These are phyloP conservation scores for Cyclocybe cylindracea DNA, from an alignment of 768 basidiomycete genomes.

Conservation along the genomic window DNA sequence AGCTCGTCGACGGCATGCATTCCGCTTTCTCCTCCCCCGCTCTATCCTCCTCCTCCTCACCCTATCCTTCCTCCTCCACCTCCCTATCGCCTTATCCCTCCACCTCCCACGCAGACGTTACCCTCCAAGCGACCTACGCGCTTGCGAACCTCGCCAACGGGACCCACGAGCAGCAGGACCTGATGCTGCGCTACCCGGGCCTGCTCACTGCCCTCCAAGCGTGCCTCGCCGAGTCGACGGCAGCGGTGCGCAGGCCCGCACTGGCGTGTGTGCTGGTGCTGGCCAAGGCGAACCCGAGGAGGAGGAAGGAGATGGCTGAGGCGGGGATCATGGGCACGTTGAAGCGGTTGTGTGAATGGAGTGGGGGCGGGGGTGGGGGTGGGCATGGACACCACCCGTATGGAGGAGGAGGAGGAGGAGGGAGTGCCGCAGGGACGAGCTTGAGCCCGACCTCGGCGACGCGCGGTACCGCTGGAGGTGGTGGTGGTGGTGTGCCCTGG, in stretches of 20 bases:
- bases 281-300: slow-evolving; percentile 39
- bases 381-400: slow-evolving; percentile 10
- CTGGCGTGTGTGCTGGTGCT: slow-evolving; percentile 62
- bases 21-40: slow-evolving; percentile 55
- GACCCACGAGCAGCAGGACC: slow-evolving; percentile 44
- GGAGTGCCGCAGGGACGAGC: slow-evolving; percentile 12
- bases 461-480: neutral
- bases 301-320: slow-evolving; percentile 34
- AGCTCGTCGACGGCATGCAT: slow-evolving; percentile 49
- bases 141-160: slow-evolving; percentile 75
- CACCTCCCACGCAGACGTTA: slow-evolving; percentile 4
- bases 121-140: slow-evolving; percentile 49
- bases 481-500: slow-evolving; percentile 8
- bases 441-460: slow-evolving; percentile 5
- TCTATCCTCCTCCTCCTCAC: no score
- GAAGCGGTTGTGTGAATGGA: slow-evolving; percentile 42
- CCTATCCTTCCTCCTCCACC: neutral
- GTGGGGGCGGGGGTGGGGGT: slow-evolving; percentile 20
- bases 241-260: slow-evolving; percentile 61
- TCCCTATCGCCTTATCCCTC: neutral
- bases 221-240: slow-evolving; percentile 60
- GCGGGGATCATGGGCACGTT: slow-evolving; percentile 44
- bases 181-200: slow-evolving; percentile 50
- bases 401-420: no score
- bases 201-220: slow-evolving; percentile 56